Percentiles rank a stretch among this genome's conserved stretches.
These are phyloP conservation scores for Aspergillus carlsbadensis DNA, from an alignment of 495 filamentous ascomycete genomes.

Conservation along the genomic window DNA sequence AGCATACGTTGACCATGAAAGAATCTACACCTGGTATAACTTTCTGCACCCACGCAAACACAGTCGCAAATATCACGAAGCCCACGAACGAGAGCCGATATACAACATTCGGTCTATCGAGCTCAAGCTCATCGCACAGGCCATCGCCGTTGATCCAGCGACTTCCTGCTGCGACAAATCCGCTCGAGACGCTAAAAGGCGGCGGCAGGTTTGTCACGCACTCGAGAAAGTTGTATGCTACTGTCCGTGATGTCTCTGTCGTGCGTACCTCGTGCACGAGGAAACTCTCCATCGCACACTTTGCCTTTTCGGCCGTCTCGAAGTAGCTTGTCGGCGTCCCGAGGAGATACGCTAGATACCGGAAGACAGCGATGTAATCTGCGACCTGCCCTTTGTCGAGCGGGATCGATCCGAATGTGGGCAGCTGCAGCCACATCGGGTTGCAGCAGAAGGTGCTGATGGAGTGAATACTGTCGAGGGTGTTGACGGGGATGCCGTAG, in stretches of 20 bases:
- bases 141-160: slow-evolving; percentile 53
- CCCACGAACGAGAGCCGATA: slow-evolving; percentile 46
- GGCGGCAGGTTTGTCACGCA: slow-evolving; percentile 58
- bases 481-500: slow-evolving; percentile 68
- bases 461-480: slow-evolving; percentile 66
- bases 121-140: slow-evolving; percentile 51
- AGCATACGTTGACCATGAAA: slow-evolving; percentile 28
- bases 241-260: slow-evolving; percentile 51
- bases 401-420: slow-evolving; percentile 64
- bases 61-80: slow-evolving; percentile 47
- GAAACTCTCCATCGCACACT: slow-evolving; percentile 59
- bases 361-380: slow-evolving; percentile 71
- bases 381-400: slow-evolving; percentile 48
- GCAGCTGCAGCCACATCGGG: slow-evolving; percentile 64
- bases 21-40: slow-evolving; percentile 33
- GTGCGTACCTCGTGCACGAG: slow-evolving; percentile 60
- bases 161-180: slow-evolving; percentile 43
- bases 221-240: slow-evolving; percentile 70
- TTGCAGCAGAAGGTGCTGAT: slow-evolving; percentile 62
- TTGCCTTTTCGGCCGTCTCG: slow-evolving; percentile 52
- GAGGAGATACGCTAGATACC: slow-evolving; percentile 64
- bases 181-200: slow-evolving; percentile 44
- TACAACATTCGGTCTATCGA: slow-evolving; percentile 46
- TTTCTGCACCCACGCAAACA: slow-evolving; percentile 37
- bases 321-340: slow-evolving; percentile 60